A percentile compares a stretch with the other conserved stretches of the same genome.
These are phyloP conservation scores for Cavenderia fasciculata DNA, from an alignment of 78 protist species.

Conservation along the genomic window DNA sequence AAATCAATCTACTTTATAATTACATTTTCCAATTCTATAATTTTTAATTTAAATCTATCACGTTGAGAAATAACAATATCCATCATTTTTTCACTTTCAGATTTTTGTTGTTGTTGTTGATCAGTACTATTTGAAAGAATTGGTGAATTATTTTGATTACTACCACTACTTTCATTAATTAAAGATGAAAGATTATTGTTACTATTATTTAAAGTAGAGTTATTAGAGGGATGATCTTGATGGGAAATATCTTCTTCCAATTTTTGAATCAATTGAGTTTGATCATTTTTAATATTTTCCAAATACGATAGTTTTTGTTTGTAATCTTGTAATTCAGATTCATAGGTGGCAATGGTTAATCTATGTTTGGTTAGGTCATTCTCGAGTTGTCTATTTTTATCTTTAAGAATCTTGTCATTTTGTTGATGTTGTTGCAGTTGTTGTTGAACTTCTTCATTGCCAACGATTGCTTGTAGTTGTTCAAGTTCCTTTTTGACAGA, in stretches of 20 bases:
- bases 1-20: background rate
- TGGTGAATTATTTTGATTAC: background rate
- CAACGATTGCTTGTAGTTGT: constrained; percentile 40
- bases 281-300: constrained; percentile 7
- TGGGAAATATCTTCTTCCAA: constrained; percentile 60
- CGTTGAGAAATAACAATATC: constrained; percentile 82
- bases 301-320: constrained; percentile 3
- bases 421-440: background rate
- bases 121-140: background rate
- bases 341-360: constrained; percentile 5
- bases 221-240: background rate
- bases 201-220: background rate
- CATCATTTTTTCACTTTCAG: constrained; percentile 59
- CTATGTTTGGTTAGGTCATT: constrained; percentile 59
- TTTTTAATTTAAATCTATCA: constrained; percentile 82
- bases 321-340: constrained; percentile 5
- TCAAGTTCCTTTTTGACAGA: constrained; percentile 28
- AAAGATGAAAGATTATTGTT: background rate
- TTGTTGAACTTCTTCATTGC: constrained; percentile 21
- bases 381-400: constrained; percentile 74
- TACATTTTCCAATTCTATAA: constrained; percentile 71
- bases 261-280: constrained; percentile 18
- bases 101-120: background rate
- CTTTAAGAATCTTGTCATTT: constrained; percentile 45
- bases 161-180: constrained; percentile 2